Conservation (phyloP, 2,329 filamentous ascomycete genomes). For the Hypoxylon sp. region DNA sequence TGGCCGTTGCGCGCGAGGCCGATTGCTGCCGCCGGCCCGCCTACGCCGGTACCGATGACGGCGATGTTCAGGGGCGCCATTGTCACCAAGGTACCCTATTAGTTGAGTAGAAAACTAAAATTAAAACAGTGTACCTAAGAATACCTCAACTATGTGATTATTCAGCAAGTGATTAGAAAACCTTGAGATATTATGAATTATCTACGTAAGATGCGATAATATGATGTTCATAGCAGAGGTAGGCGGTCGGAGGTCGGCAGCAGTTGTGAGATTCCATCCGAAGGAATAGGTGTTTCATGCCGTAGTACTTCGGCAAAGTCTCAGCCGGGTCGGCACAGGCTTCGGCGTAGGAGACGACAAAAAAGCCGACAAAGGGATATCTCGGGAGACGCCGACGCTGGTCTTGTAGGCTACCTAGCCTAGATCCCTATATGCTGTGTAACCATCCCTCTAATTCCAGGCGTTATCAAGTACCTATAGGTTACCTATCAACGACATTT, state of each 20-base stretch:
- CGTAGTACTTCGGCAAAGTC: background rate
- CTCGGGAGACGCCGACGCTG: background rate
- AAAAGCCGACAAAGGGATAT: background rate
- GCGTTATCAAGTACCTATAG: no score
- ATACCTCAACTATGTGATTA: no score
- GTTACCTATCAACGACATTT: background rate
- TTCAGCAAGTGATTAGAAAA: no score
- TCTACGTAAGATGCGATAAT: no score
- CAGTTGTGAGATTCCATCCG: background rate
- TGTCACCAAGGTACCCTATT: no score
- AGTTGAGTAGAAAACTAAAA: no score
- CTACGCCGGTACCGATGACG: background rate
- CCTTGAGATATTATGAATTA: no score
- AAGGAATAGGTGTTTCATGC: background rate
- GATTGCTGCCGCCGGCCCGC: background rate
- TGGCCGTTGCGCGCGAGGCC: conserved; percentile 2
- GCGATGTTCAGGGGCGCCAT: background rate
- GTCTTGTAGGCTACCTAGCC: background rate
- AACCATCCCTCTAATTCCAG: background rate
- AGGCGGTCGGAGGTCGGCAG: no score
- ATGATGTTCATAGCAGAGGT: no score
- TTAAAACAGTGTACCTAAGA: no score
- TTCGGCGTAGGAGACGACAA: background rate
- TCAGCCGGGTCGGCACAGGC: background rate
- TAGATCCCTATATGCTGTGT: no score